Evolutionary conservation across 2,329 filamentous ascomycete genomes (phyloP), one percentile per base, ranked within the genome.

Genomic region (Phoma herbarum): DNA sequence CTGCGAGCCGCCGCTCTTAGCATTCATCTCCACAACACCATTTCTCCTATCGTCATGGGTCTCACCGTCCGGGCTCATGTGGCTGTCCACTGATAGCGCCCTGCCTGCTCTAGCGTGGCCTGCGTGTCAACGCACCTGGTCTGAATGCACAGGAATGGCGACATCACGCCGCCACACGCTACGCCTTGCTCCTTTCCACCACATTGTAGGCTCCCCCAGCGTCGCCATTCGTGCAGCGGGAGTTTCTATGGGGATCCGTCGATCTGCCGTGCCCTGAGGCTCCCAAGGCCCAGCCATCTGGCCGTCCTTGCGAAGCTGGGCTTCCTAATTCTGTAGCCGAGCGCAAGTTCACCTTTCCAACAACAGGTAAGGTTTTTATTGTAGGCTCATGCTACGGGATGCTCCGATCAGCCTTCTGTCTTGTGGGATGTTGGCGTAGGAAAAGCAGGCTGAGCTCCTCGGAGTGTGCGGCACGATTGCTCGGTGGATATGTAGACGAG

Each of bases 281-380:
- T 31, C 14, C 29, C 18, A 44, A 52, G 55, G 44, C 43, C 49
- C 55, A 45, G 37, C 22, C n/a, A 44, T 58, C 49, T 58, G 44
- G 47, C 42, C 41, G 43, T 23, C 23, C 48, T 39, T 31, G 29
- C 20, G 23, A 45, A 29, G 43, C 49, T 53, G 49, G 43, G 44
- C 44, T 35, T 35, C 37, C 48, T 29, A 37, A 52, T 58, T 35
- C 35, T 25, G 35, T 48, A 31, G n/a, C 8, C 44, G 35, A 52
- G 31, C 14, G 9, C 11, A 45, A 14, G 31, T 28, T 39, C 29
- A 16, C 49, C 18, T 44, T 52, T 43, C 48, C 48, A 48, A 48
- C 23, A 42, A 47, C 10, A 26, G 43, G 43, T 41, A 49, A 53
- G 55, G 6, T 26, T 28, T n/a, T n/a, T 18, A 9, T 26, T 10